These are phyloP conservation scores for Cyberlindnera amylophila DNA, from an alignment of 805 yeast species.

Conservation along the genomic window DNA sequence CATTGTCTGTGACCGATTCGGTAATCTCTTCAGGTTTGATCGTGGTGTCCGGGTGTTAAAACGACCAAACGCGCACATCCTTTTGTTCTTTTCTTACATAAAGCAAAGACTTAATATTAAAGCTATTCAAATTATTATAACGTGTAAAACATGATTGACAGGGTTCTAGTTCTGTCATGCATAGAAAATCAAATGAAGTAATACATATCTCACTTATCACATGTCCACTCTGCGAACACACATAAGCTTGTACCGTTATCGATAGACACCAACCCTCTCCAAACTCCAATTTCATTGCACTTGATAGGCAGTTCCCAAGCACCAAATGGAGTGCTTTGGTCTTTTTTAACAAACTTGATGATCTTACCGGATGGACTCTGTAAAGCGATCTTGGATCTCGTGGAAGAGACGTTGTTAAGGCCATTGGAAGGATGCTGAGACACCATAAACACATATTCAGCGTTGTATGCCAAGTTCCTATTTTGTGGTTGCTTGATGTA, in stretches of 20 bases:
- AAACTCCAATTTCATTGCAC: slow-evolving; percentile 70
- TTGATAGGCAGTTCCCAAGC: slow-evolving; percentile 58
- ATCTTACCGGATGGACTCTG: slow-evolving; percentile 86
- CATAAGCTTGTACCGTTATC: slow-evolving; percentile 80
- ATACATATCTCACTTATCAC: slow-evolving; percentile 26
- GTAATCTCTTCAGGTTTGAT: background rate
- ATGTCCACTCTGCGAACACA: slow-evolving; percentile 88
- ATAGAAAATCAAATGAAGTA: too few species aligned
- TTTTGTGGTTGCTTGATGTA: slow-evolving; percentile 86
- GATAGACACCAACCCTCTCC: slow-evolving; percentile 79
- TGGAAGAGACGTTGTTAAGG: slow-evolving; percentile 9
- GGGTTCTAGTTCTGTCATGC: background rate
- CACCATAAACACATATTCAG: slow-evolving; percentile 62
- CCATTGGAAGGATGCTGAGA: slow-evolving; percentile 42
- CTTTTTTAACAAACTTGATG: slow-evolving; percentile 51
- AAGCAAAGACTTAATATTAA: too few species aligned
- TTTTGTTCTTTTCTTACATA: too few species aligned
- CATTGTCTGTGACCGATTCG: slow-evolving; percentile 6
- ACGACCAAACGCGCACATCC: background rate
- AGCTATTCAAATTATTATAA: background rate
- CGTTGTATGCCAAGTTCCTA: slow-evolving; percentile 49
- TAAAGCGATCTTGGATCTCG: slow-evolving; percentile 56
- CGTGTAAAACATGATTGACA: background rate
- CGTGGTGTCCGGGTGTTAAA: slow-evolving; percentile 1
- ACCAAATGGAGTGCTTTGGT: slow-evolving; percentile 44